A percentile compares a stretch with the other conserved stretches of the same genome.
These are phyloP conservation scores for Jimgerdemannia flammicorona DNA, from an alignment of 192 early-diverging fungal genomes.

Conservation along the genomic window DNA sequence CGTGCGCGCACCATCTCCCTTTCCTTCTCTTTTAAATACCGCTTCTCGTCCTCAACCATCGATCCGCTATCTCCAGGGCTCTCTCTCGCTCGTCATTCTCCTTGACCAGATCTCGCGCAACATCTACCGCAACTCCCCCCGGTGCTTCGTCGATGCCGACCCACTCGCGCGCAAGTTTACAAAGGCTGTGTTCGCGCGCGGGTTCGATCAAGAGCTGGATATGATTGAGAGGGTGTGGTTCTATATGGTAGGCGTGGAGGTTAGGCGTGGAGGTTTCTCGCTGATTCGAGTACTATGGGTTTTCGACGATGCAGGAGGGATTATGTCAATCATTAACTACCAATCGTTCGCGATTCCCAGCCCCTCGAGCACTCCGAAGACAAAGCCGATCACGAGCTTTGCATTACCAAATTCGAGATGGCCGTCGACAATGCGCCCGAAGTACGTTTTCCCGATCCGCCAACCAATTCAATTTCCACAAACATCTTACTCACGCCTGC, in stretches of 20 bases:
- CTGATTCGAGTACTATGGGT: no score
- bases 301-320: no score
- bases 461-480: no score
- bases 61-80: slow-evolving; percentile 1
- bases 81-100: slow-evolving; percentile 7
- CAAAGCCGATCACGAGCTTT: slow-evolving; percentile 13
- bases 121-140: slow-evolving; percentile 6
- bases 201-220: slow-evolving; percentile 8
- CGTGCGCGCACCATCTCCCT: background rate
- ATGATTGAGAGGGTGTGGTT: slow-evolving; percentile 8
- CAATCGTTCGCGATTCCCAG: background rate
- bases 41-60: background rate
- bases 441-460: background rate
- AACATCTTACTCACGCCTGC: background rate
- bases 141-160: slow-evolving; percentile 6
- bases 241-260: slow-evolving; percentile 3
- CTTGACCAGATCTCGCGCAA: slow-evolving; percentile 11
- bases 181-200: slow-evolving; percentile 4
- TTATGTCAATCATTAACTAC: background rate
- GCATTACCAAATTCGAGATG: slow-evolving; percentile 8
- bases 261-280: no score
- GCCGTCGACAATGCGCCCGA: slow-evolving; percentile 3
- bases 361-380: slow-evolving; percentile 16
- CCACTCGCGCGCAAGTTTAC: slow-evolving; percentile 5
- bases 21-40: background rate